Evolutionary conservation across 495 filamentous ascomycete genomes (phyloP), one percentile per base, ranked within the genome.

Genomic region (Trypethelium eluteriae): DNA sequence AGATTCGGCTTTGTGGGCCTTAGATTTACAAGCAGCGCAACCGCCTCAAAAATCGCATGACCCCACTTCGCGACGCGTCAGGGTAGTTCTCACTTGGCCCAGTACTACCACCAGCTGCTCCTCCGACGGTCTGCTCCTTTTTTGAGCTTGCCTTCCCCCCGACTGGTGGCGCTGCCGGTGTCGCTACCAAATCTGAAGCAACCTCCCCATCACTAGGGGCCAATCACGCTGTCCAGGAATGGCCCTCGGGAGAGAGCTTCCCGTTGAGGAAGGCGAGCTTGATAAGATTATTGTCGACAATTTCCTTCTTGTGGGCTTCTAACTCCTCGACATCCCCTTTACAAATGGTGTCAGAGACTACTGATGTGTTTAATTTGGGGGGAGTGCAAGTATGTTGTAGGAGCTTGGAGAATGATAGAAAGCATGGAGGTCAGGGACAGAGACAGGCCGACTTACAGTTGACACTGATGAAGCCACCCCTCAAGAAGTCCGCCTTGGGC

Each of bases 391-490:
- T 25, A 1, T 25, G 25, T 25, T 25, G 25, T 25, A 25, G 25
- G 25, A 25, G 25, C 25, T 25, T 25, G 25, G 25, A 25, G 25
- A 25, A 25, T 25, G 25, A 25, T 1, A 1, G 25, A 1, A 25
- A 25, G 25, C 25, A 25, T 25, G 25, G 1, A 25, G 25, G 25
- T 25, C 25, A 25, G 25, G 25, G 64, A 66, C 1, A 56, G 35
- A 67, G 25, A 35, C 46, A 38, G 12, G 62, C 46, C 14, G 67
- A 18, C 35, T 71, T 68, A 64, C 68, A 72, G 57, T 72, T 70
- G 44, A 72, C 59, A 39, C 68, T 72, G n/a, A 66, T 70, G 68
- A 72, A 47, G 16, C 62, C 64, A 16, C 70, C 70, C 12, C 68
- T 72, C 62, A 72, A 63, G 38, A 67, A 70, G 50, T 72, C 68